Evolutionary conservation across 140 eudicot species (phyloP).

Genomic region (Stevia rebaudiana): DNA sequence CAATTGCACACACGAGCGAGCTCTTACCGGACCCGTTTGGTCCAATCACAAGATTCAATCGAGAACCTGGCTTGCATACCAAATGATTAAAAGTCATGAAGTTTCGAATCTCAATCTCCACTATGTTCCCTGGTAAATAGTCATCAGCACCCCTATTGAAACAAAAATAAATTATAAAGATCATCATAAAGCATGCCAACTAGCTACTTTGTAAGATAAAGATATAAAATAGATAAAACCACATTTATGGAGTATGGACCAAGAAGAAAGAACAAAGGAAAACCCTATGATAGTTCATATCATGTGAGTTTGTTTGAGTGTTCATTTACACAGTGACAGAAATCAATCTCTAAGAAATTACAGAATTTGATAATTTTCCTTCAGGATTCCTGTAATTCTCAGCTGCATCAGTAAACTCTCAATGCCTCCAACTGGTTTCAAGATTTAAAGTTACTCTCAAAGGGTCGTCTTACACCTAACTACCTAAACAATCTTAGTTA

Average conservation of each 20-base stretch:
- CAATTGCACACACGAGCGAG: conserved; percentile 92
- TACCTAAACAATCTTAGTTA: background rate
- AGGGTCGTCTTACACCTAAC: background rate
- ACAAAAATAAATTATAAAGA: background rate
- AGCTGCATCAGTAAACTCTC: background rate
- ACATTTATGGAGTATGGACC: background rate
- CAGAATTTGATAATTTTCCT: background rate
- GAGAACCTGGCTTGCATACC: conserved; percentile 74
- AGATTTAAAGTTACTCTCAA: background rate
- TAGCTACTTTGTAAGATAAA: background rate
- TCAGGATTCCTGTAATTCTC: background rate
- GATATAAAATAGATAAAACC: background rate
- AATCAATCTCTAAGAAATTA: background rate
- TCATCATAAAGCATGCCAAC: background rate
- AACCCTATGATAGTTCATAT: background rate
- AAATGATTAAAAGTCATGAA: conserved; percentile 80
- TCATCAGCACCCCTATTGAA: conserved; percentile 70
- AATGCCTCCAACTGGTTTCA: background rate
- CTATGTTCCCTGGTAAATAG: conserved; percentile 81
- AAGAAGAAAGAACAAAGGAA: background rate
- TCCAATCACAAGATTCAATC: conserved; percentile 89
- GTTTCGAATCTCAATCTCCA: conserved; percentile 63
- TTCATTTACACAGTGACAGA: background rate
- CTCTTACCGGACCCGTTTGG: conserved; percentile 98
- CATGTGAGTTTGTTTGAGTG: background rate